phyloP scores from a whole-genome alignment of 2,329 filamentous ascomycete species.

The Rhinocladiella mackenziei region DNA sequence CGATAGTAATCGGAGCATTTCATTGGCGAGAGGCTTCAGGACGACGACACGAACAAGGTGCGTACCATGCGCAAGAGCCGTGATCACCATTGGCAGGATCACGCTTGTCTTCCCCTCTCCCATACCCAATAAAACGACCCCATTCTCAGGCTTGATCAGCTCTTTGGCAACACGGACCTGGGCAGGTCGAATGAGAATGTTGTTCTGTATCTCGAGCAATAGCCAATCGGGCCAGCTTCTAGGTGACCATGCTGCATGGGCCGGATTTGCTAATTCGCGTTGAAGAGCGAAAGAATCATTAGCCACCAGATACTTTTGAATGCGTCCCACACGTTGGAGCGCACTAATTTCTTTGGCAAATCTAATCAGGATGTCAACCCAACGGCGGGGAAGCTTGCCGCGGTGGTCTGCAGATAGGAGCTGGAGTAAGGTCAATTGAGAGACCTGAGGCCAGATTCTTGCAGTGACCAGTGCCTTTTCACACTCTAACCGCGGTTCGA shows the following conservation, averaged over 20 bases:
- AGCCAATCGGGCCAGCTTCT: constrained; percentile 55
- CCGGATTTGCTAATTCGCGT: constrained; percentile 46
- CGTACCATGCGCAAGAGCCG: constrained; percentile 49
- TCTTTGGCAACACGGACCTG: constrained; percentile 56
- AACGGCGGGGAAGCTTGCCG: constrained; percentile 9
- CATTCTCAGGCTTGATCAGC: constrained; percentile 54
- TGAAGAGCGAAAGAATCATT: constrained; percentile 25
- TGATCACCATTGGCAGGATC: constrained; percentile 62
- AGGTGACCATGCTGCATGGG: constrained; percentile 56
- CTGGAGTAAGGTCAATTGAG: constrained; percentile 26
- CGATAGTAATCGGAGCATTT: constrained; percentile 57
- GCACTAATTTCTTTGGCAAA: constrained; percentile 33
- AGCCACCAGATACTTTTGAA: constrained; percentile 23
- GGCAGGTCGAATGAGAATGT: constrained; percentile 56
- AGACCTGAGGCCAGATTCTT: constrained; percentile 27
- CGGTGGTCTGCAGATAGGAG: constrained; percentile 28
- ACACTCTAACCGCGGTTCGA: constrained; percentile 2
- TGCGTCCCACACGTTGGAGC: constrained; percentile 33
- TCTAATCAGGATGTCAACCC: constrained; percentile 27
- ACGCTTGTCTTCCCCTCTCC: constrained; percentile 67
- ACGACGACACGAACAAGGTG: constrained; percentile 58
- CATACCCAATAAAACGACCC: constrained; percentile 66
- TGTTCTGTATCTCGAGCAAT: constrained; percentile 61
- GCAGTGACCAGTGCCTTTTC: constrained; percentile 5
- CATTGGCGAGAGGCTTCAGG: constrained; percentile 56